phyloP scores from a whole-genome alignment of 2,329 filamentous ascomycete species.

The Penicillium expansum region DNA sequence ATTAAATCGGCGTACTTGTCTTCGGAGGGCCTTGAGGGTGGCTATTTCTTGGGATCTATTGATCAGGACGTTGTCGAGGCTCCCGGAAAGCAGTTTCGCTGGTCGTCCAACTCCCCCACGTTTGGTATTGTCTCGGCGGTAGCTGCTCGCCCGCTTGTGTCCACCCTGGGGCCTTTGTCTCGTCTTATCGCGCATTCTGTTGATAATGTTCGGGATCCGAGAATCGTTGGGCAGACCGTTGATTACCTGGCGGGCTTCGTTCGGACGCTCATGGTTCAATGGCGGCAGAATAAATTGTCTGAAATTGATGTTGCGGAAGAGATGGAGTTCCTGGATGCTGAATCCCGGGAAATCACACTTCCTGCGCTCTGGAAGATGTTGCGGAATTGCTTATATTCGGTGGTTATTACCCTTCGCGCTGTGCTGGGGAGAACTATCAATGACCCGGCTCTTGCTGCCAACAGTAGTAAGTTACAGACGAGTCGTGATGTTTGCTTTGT shows the following conservation, averaged over 20 bases:
- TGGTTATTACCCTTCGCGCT: conserved; percentile 71
- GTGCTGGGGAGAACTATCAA: conserved; percentile 65
- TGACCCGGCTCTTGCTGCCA: conserved; percentile 54
- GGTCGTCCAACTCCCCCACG: conserved; percentile 59
- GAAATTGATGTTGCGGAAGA: conserved; percentile 69
- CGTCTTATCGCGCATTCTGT: conserved; percentile 61
- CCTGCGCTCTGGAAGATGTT: conserved; percentile 73
- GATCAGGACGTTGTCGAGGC: conserved; percentile 63
- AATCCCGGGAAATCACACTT: conserved; percentile 65
- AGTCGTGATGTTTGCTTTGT: not conserved
- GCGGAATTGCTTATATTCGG: conserved; percentile 71
- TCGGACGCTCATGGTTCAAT: conserved; percentile 64
- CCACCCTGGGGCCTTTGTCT: conserved; percentile 62
- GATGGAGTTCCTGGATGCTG: conserved; percentile 58
- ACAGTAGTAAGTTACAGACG: conserved; percentile 45
- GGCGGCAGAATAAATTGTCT: conserved; percentile 72
- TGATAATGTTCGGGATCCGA: conserved; percentile 53
- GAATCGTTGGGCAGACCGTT: conserved; percentile 42
- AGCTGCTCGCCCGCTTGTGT: conserved; percentile 56
- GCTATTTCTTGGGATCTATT: conserved; percentile 69
- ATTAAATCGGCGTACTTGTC: conserved; percentile 67
- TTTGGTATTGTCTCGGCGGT: conserved; percentile 58
- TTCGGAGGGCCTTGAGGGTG: conserved; percentile 70
- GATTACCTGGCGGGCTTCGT: conserved; percentile 68
- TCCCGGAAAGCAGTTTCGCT: conserved; percentile 58